phyloP scores from a whole-genome alignment of 169 alveolate genomes.

The Plasmodium vivax region DNA sequence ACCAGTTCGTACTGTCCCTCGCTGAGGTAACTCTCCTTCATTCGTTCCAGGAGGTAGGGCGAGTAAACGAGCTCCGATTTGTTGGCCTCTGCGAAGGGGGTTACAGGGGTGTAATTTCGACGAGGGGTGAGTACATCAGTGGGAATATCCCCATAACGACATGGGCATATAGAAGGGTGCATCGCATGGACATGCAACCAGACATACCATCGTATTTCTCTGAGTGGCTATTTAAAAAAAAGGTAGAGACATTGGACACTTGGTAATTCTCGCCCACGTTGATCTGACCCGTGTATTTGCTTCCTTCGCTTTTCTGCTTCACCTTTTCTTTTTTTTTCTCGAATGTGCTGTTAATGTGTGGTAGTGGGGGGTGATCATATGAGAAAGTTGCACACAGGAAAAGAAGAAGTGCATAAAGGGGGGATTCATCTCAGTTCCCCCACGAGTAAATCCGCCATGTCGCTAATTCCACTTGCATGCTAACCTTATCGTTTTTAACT shows the following conservation, averaged over 20 bases:
- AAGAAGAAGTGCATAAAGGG: neutral
- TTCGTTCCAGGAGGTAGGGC: constrained; percentile 86
- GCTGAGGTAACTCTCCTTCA: constrained; percentile 77
- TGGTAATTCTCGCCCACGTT: constrained; percentile 88
- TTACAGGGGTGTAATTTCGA: neutral
- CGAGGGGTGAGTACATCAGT: neutral
- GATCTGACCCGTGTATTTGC: constrained; percentile 81
- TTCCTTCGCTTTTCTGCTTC: constrained; percentile 84
- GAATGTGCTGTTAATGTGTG: constrained; percentile 10
- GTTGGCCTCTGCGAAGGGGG: constrained; percentile 55
- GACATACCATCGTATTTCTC: constrained; percentile 63
- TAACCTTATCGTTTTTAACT: constrained; percentile 38
- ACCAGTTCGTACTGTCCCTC: constrained; percentile 85
- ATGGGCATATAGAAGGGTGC: constrained; percentile 6
- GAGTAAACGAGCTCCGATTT: constrained; percentile 88
- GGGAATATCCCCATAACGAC: neutral
- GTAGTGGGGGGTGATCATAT: neutral
- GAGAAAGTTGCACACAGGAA: neutral
- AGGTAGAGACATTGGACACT: constrained; percentile 89
- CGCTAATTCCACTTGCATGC: neutral
- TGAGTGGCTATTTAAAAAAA: constrained; percentile 83
- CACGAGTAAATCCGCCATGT: neutral
- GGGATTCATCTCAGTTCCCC: neutral
- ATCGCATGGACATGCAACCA: neutral
- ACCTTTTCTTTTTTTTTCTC: constrained; percentile 75